Conservation (phyloP, 108 stramenopile species). For the Skeletonema tropicum region DNA sequence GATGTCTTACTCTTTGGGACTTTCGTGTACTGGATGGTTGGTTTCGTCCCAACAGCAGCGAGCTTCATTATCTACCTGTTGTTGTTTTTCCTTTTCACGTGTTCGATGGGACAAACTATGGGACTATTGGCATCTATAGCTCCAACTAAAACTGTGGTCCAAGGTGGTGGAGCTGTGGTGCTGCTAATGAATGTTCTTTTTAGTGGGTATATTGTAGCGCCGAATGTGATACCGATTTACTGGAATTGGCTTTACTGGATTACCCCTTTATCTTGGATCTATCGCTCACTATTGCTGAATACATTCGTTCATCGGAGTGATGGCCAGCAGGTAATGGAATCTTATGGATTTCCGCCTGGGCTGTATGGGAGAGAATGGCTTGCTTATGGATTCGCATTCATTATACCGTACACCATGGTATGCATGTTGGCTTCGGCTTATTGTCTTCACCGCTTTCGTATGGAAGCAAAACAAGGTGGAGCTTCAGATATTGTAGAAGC, state of each 20-base stretch:
- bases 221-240: slow-evolving; percentile 41
- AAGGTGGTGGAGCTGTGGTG: slow-evolving; percentile 34
- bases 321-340: slow-evolving; percentile 50
- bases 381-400: slow-evolving; percentile 58
- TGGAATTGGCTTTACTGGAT: slow-evolving; percentile 50
- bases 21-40: slow-evolving; percentile 51
- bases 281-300: slow-evolving; percentile 49
- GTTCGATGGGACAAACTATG: slow-evolving; percentile 28
- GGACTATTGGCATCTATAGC: slow-evolving; percentile 40
- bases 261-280: slow-evolving; percentile 43
- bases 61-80: slow-evolving; percentile 33
- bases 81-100: slow-evolving; percentile 41
- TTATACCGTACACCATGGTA: slow-evolving; percentile 46
- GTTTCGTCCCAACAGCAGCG: slow-evolving; percentile 22
- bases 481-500: slow-evolving; percentile 12
- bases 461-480: slow-evolving; percentile 30
- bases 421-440: slow-evolving; percentile 49
- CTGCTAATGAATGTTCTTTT: slow-evolving; percentile 47
- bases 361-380: slow-evolving; percentile 66
- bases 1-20: slow-evolving; percentile 45
- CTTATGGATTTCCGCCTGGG: slow-evolving; percentile 49
- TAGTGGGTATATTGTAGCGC: slow-evolving; percentile 44
- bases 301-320: slow-evolving; percentile 26
- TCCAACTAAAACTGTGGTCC: slow-evolving; percentile 37
- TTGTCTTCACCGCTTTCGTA: slow-evolving; percentile 38